Evolutionary conservation across 2,329 filamentous ascomycete genomes (phyloP).

Genomic region (Penicillium griseofulvum): DNA sequence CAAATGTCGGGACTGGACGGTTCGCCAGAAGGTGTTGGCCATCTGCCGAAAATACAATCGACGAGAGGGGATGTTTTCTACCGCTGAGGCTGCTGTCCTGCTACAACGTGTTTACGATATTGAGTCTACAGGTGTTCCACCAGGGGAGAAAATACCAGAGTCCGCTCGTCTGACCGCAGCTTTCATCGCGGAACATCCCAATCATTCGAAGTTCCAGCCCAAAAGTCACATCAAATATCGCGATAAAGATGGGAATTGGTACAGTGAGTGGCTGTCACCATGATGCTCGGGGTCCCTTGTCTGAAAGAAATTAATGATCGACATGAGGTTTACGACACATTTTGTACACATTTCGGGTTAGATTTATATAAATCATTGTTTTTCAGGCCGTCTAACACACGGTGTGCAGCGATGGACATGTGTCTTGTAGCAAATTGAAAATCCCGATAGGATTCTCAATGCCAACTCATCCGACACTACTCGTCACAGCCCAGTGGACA

Average conservation of each 20-base stretch:
- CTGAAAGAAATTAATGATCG: neutral
- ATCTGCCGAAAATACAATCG: conserved; percentile 2
- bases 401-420: neutral
- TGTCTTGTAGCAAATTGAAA: neutral
- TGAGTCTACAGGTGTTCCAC: neutral
- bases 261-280: neutral
- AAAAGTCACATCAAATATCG: neutral
- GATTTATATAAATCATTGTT: neutral
- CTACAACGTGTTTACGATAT: neutral
- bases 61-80: neutral
- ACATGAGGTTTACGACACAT: neutral
- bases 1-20: conserved; percentile 2
- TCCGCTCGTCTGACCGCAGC: conserved; percentile 14
- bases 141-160: neutral
- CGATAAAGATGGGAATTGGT: neutral
- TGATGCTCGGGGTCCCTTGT: neutral
- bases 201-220: neutral
- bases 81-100: neutral
- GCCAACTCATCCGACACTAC: neutral
- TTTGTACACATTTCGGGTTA: neutral
- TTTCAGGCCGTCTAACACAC: neutral
- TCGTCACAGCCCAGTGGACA: neutral
- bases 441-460: neutral
- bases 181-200: neutral
- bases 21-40: neutral